A percentile compares a stretch with the other conserved stretches of the same genome.
Conservation (phyloP, 106 monocot genomes). For the Dendrobium officinale region DNA sequence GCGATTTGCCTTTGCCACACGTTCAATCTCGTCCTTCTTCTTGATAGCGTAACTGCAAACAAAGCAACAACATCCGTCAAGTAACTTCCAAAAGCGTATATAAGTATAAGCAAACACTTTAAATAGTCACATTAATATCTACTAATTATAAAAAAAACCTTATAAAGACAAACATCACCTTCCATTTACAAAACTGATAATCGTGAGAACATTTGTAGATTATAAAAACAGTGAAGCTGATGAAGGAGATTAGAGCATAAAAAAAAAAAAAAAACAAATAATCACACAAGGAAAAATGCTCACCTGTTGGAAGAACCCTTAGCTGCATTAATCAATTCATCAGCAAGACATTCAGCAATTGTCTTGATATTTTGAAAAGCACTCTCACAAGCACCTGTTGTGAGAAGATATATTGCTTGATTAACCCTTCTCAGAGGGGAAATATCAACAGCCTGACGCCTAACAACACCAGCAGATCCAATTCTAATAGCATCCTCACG, state of each 20-base stretch:
- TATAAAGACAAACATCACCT: background rate
- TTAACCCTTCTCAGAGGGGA: constrained; percentile 54
- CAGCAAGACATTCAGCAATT: constrained; percentile 56
- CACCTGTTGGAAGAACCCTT: constrained; percentile 60
- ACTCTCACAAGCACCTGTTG: constrained; percentile 50
- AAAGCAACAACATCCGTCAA: background rate
- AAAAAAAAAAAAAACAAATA: too few species aligned
- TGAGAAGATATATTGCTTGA: constrained; percentile 50
- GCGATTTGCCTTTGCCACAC: constrained; percentile 63
- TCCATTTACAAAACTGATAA: background rate
- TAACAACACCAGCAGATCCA: constrained; percentile 60
- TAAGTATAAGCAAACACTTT: too few species aligned
- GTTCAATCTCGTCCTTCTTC: constrained; percentile 54
- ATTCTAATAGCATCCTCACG: constrained; percentile 61
- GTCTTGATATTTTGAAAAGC: constrained; percentile 55
- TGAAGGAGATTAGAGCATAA: background rate
- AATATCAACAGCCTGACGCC: constrained; percentile 62
- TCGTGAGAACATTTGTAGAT: too few species aligned
- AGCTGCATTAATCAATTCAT: constrained; percentile 51
- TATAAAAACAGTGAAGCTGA: background rate
- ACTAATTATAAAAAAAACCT: background rate
- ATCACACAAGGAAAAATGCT: too few species aligned
- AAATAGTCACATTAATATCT: background rate
- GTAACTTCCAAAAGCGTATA: too few species aligned
- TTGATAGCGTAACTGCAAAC: constrained; percentile 43